Conservation (phyloP, 2,329 filamentous ascomycete genomes). For the Stromatinia cepivora region DNA sequence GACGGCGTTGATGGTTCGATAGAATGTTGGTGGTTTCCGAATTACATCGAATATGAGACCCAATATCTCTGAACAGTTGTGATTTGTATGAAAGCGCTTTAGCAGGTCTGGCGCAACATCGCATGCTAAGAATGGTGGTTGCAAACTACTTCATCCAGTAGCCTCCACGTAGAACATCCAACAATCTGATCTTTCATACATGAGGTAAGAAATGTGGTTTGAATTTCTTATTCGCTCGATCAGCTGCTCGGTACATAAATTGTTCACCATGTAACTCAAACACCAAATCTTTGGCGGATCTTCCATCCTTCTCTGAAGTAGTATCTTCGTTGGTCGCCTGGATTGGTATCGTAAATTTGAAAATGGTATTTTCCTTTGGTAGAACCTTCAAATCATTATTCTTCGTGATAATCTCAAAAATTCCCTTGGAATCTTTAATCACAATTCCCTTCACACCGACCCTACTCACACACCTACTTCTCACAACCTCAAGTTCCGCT, state of each 20-base stretch:
- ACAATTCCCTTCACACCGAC: slow-evolving; percentile 87
- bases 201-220: slow-evolving; percentile 78
- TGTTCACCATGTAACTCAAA: slow-evolving; percentile 89
- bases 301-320: slow-evolving; percentile 20
- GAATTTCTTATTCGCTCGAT: slow-evolving; percentile 89
- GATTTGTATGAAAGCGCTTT: neutral
- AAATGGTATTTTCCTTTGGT: slow-evolving; percentile 88
- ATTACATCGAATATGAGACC: neutral
- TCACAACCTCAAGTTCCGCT: slow-evolving; percentile 76
- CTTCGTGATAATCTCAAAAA: slow-evolving; percentile 79
- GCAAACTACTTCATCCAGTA: neutral
- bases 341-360: slow-evolving; percentile 69
- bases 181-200: slow-evolving; percentile 53
- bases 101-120: too few relatives aligned
- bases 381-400: slow-evolving; percentile 69
- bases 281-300: slow-evolving; percentile 52
- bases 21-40: neutral
- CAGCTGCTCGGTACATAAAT: slow-evolving; percentile 78
- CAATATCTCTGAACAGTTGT: neutral
- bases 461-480: slow-evolving; percentile 76
- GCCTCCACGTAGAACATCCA: too few relatives aligned
- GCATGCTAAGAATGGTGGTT: neutral
- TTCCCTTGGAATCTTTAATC: slow-evolving; percentile 81
- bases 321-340: slow-evolving; percentile 31
- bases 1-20: neutral